Base-by-base conservation (phyloP, 805 yeast genomes). In the Candida ponderosae region DNA sequence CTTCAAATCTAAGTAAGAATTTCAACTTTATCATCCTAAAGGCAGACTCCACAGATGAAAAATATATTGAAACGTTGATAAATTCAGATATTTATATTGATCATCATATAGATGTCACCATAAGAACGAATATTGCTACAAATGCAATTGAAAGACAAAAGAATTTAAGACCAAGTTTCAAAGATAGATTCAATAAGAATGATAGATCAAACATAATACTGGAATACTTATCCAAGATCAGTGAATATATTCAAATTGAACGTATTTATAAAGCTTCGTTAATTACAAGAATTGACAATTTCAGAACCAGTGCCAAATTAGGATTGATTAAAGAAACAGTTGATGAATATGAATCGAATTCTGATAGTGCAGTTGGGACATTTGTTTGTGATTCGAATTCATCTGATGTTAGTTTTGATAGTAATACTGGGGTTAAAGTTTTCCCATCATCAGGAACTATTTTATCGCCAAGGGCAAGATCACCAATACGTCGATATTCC, bases 191-290 rank as follows among this genome's bases (percentile, higher is more conserved):
- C 38, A 54, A 52, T 37, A 65, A 58, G 37, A 62, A 65, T 36
- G 72, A 66, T 33, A 56, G 76, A 33, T 61, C 69, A 0, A 33
- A 41, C 14, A 70, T 80, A 21, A 70, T 81, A 14, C 41, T 59
- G 19, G 54, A 53, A 9, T 81, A 75, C 50, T 58, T 80, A 23
- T 61, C 58, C 17, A 66, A 60, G 33, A 47, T 81, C 34, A 83
- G 84, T 14, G 69, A 75, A 37, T 67, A 72, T 39, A 74, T 80
- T 14, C 89, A 81, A 56, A 73, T 79, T n/a, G 74, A 73, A 10
- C 58, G 89, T 34, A 71, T 81, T 10, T 79, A 70, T 54, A 72
- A 70, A 46, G 79, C 77, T 3, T 53, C 53, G 14, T 15, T 53
- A 5, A 32, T 50, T 8, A 33, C 44, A 2, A 54, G 39, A 19